A percentile compares a stretch with the other conserved stretches of the same genome.
Conservation (phyloP, 2,329 filamentous ascomycete species). For the Shiraia sp. region DNA sequence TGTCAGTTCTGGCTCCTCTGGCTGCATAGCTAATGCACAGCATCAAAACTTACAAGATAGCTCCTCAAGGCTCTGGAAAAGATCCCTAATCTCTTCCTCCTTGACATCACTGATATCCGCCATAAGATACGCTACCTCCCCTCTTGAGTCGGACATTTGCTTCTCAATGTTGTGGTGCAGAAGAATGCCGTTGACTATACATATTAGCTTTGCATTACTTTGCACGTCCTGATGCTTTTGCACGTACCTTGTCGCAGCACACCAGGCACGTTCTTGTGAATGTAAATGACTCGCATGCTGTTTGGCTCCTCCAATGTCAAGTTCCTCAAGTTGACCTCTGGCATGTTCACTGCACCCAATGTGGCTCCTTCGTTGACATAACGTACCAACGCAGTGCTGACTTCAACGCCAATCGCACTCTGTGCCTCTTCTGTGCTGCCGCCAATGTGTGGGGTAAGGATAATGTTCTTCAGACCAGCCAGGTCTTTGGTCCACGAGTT, state of each 20-base stretch:
- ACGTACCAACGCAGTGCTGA: slow-evolving; percentile 81
- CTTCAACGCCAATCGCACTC: slow-evolving; percentile 92
- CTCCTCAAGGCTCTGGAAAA: slow-evolving; percentile 80
- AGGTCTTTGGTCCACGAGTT: slow-evolving; percentile 87
- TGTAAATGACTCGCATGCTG: slow-evolving; percentile 91
- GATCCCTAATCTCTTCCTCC: slow-evolving; percentile 77
- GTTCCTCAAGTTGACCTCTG: slow-evolving; percentile 90
- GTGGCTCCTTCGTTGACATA: slow-evolving; percentile 97
- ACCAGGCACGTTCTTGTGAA: slow-evolving; percentile 95
- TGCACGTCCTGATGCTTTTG: too few species aligned
- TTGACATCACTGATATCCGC: slow-evolving; percentile 92
- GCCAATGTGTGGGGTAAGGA: slow-evolving; percentile 94
- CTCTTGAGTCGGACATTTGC: slow-evolving; percentile 94
- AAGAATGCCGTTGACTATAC: slow-evolving; percentile 85
- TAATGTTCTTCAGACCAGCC: slow-evolving; percentile 83
- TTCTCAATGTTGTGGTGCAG: slow-evolving; percentile 98
- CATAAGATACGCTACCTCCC: slow-evolving; percentile 95
- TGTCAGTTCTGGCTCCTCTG: not conserved
- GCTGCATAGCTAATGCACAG: not conserved
- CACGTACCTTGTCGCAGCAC: slow-evolving; percentile 77
- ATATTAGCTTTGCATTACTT: slow-evolving; percentile 10
- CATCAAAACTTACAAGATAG: slow-evolving; percentile 69
- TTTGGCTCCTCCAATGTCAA: slow-evolving; percentile 87
- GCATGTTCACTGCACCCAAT: slow-evolving; percentile 90
- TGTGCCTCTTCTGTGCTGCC: slow-evolving; percentile 98